Evolutionary conservation across 140 eudicot genomes (phyloP).

Genomic region (Oenanthe javanica): DNA sequence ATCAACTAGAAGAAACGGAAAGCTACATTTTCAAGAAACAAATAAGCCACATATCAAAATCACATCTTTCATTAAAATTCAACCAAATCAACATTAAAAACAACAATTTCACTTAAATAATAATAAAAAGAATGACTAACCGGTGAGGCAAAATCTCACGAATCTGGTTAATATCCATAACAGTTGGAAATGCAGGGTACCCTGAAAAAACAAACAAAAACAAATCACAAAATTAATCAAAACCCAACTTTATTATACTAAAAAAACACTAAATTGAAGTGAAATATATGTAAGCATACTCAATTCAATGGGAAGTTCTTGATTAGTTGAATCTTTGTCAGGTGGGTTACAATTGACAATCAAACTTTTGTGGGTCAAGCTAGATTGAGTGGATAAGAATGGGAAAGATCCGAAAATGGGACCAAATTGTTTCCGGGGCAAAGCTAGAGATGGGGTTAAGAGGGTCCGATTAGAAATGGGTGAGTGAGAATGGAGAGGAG

Average conservation of each 20-base stretch:
- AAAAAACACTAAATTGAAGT: neutral
- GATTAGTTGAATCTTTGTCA: constrained; percentile 22
- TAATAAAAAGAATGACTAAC: constrained; percentile 26
- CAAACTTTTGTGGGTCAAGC: constrained; percentile 21
- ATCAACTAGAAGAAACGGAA: constrained; percentile 91
- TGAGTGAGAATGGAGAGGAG: constrained; percentile 33
- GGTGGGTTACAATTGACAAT: constrained; percentile 36
- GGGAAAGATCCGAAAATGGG: constrained; percentile 25
- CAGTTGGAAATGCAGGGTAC: constrained; percentile 85
- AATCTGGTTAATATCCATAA: constrained; percentile 88
- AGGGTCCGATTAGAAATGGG: constrained; percentile 29
- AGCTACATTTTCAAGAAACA: constrained; percentile 35
- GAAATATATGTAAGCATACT: constrained; percentile 13
- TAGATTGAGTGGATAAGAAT: constrained; percentile 27
- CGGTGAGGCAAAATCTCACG: constrained; percentile 93
- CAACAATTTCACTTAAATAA: neutral
- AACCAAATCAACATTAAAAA: neutral
- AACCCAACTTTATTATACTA: neutral
- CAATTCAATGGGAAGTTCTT: constrained; percentile 73
- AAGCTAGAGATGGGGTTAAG: constrained; percentile 16
- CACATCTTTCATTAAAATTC: neutral
- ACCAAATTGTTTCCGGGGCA: constrained; percentile 18
- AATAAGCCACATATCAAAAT: constrained; percentile 20
- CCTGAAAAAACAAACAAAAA: constrained; percentile 24
- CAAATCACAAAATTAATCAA: neutral